These are phyloP conservation scores for Apophysomyces variabilis DNA, from an alignment of 371 early-diverging fungal genomes.

Conservation along the genomic window DNA sequence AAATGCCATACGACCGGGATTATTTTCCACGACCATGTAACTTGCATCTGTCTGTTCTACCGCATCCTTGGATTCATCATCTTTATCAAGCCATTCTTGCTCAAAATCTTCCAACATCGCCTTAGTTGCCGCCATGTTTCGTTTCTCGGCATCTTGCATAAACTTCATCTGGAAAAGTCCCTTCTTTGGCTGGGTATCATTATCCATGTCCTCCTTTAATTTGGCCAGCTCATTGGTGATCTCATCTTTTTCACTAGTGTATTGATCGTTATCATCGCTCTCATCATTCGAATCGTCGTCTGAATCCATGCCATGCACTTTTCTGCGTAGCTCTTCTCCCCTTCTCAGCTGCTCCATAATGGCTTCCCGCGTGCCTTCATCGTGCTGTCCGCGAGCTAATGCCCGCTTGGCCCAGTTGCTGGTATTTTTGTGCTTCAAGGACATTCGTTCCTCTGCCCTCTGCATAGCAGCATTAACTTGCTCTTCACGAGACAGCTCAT, in stretches of 20 bases:
- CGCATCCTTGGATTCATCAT: conserved; percentile 42
- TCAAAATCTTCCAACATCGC: conserved; percentile 55
- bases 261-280: conserved; percentile 59
- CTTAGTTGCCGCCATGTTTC: conserved; percentile 54
- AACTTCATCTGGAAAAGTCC: conserved; percentile 96
- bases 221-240: conserved; percentile 42
- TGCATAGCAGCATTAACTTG: conserved; percentile 70
- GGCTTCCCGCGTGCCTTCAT: conserved; percentile 79
- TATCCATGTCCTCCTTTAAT: conserved; percentile 50
- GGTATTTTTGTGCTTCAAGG: conserved; percentile 91
- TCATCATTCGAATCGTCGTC: conserved; percentile 61
- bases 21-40: conserved; percentile 46
- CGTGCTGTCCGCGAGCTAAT: conserved; percentile 68
- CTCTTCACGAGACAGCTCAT: conserved; percentile 68
- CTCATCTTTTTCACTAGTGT: conserved; percentile 39
- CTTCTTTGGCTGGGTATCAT: conserved; percentile 68
- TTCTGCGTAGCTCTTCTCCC: conserved; percentile 80
- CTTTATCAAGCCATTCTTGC: conserved; percentile 49
- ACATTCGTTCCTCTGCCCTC: conserved; percentile 92
- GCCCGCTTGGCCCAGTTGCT: conserved; percentile 94
- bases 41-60: conserved; percentile 28
- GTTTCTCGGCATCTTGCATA: conserved; percentile 84
- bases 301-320: conserved; percentile 73
- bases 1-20: conserved; percentile 69
- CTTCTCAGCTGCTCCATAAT: conserved; percentile 85